phyloP scores from a whole-genome alignment of 768 basidiomycete genomes.

The Suillus discolor region DNA sequence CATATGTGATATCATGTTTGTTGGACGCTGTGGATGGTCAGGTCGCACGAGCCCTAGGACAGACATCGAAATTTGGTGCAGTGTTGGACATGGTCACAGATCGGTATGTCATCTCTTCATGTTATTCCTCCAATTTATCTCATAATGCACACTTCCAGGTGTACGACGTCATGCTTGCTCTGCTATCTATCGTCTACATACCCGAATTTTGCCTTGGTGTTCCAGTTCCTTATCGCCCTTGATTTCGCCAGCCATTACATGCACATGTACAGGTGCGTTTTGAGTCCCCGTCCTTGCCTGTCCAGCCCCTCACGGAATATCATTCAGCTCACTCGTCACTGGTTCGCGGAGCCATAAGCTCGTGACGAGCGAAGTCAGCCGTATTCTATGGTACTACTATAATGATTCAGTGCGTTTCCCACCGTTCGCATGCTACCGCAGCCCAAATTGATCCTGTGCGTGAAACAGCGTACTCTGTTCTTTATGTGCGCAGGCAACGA shows the following conservation, averaged over 20 bases:
- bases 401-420: constrained; percentile 75
- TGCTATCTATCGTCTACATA: constrained; percentile 93
- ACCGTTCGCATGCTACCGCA: background rate
- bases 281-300: background rate
- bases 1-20: constrained; percentile 89
- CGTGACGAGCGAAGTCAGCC: constrained; percentile 90
- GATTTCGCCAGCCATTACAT: constrained; percentile 99
- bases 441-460: background rate
- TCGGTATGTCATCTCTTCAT: constrained; percentile 54
- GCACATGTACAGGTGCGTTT: constrained; percentile 96
- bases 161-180: constrained; percentile 93
- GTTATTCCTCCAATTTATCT: constrained; percentile 1
- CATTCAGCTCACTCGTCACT: constrained; percentile 83
- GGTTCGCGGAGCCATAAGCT: constrained; percentile 93
- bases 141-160: constrained; percentile 50
- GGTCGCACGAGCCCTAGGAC: constrained; percentile 84
- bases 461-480: constrained; percentile 77
- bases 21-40: constrained; percentile 95
- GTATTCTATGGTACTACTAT: constrained; percentile 92
- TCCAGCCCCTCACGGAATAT: background rate
- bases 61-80: constrained; percentile 96
- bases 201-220: constrained; percentile 78
- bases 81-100: constrained; percentile 99
- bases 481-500: constrained; percentile 95
- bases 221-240: constrained; percentile 94